A percentile compares a stretch with the other conserved stretches of the same genome.
These are phyloP conservation scores for Flaveria floridana DNA, from an alignment of 140 eudicot species.

Conservation along the genomic window DNA sequence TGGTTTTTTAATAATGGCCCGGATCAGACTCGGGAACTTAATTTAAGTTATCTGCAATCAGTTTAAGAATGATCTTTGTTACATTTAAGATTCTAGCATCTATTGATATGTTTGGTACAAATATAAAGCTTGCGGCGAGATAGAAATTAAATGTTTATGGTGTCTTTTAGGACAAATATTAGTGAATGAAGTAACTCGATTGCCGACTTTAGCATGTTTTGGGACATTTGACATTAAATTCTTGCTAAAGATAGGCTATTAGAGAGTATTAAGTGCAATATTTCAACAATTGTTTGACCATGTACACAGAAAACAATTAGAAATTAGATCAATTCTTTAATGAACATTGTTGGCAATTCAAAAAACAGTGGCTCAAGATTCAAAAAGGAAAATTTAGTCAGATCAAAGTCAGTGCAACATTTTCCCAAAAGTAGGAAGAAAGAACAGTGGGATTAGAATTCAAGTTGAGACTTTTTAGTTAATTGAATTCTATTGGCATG, in stretches of 20 bases:
- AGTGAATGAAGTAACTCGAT: background rate
- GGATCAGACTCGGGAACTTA: background rate
- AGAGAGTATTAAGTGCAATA: conserved; percentile 7
- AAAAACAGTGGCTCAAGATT: conserved; percentile 27
- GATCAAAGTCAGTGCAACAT: conserved; percentile 44
- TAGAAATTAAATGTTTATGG: background rate
- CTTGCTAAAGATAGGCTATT: background rate
- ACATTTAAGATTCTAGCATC: background rate
- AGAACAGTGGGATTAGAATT: conserved; percentile 34
- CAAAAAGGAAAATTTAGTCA: conserved; percentile 28
- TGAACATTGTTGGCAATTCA: conserved; percentile 18
- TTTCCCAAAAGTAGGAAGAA: conserved; percentile 58
- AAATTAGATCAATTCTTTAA: conserved; percentile 22
- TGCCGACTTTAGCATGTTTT: background rate
- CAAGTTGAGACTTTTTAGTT: conserved; percentile 26
- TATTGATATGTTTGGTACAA: background rate
- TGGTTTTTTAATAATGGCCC: background rate
- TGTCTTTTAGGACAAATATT: background rate
- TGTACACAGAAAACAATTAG: background rate
- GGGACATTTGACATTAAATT: background rate
- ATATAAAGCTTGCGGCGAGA: background rate
- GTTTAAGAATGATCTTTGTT: too few relatives aligned
- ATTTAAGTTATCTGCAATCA: background rate
- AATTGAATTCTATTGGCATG: conserved; percentile 38
- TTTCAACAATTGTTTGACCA: conserved; percentile 30